Percentiles rank a stretch among this genome's conserved stretches.
Evolutionary conservation across 1,284 basidiomycete genomes (phyloP).

Genomic region (Phellinidium pouzarii): DNA sequence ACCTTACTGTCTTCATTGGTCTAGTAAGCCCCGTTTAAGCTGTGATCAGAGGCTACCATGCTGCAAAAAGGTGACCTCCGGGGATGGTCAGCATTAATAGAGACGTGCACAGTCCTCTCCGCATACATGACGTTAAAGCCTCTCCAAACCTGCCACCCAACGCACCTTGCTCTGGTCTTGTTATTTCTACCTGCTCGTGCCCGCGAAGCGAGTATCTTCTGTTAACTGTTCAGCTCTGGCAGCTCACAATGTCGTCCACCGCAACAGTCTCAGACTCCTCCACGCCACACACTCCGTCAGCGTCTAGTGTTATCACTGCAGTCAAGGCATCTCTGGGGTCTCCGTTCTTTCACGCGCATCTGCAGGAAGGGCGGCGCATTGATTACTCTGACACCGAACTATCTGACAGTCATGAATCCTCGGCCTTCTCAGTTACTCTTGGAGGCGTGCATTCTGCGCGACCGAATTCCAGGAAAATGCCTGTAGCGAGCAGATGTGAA

Average conservation of each 20-base stretch:
- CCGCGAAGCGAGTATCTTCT: constrained; percentile 1
- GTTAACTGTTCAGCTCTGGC: not conserved
- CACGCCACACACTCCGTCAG: constrained; percentile 14
- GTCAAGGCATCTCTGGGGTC: constrained; percentile 15
- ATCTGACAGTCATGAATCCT: not conserved
- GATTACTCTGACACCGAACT: not conserved
- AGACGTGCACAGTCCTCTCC: constrained; percentile 2
- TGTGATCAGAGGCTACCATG: constrained; percentile 4
- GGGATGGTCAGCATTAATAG: constrained; percentile 2
- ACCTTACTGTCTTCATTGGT: not conserved
- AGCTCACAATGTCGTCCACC: constrained; percentile 10
- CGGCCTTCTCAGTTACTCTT: not conserved
- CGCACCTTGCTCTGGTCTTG: constrained; percentile 1
- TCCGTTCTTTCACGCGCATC: constrained; percentile 17
- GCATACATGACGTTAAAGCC: not conserved
- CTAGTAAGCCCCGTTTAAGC: not conserved
- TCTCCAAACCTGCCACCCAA: constrained; percentile 6
- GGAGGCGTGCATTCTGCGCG: not conserved
- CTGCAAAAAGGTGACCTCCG: constrained; percentile 9
- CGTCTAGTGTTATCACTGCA: constrained; percentile 12
- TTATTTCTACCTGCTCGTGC: constrained; percentile 9
- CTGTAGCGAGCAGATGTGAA: constrained; percentile 2
- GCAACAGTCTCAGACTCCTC: constrained; percentile 1
- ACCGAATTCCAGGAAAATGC: not conserved
- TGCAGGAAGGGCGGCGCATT: constrained; percentile 15